Conservation (phyloP, 2,329 filamentous ascomycete genomes). For the Beauveria varroae region DNA sequence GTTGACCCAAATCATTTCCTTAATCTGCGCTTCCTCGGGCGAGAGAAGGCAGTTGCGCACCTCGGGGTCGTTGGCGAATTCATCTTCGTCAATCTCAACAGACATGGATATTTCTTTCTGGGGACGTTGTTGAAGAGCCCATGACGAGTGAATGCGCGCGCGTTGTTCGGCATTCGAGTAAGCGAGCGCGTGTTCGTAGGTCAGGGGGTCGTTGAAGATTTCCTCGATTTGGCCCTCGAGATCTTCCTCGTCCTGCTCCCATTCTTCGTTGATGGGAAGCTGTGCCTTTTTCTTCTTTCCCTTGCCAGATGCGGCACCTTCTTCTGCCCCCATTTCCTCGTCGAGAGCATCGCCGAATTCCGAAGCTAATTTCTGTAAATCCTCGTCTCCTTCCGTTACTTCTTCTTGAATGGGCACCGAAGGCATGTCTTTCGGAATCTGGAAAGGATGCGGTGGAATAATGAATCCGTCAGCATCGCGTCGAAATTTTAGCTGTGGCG, state of each 20-base stretch:
- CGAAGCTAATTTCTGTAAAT: constrained; percentile 33
- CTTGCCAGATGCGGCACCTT: constrained; percentile 16
- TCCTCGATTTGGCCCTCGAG: constrained; percentile 65
- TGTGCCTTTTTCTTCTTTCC: constrained; percentile 29
- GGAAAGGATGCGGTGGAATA: constrained; percentile 46
- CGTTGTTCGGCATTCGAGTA: constrained; percentile 52
- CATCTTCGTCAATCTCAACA: constrained; percentile 64
- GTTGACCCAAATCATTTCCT: constrained; percentile 90
- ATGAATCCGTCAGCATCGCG: constrained; percentile 62
- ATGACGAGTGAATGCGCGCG: constrained; percentile 45
- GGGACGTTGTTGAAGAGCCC: constrained; percentile 41
- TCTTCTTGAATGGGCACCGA: constrained; percentile 10
- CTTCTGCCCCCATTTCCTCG: constrained; percentile 20
- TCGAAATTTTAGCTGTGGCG: constrained; percentile 31
- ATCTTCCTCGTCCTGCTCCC: constrained; percentile 54
- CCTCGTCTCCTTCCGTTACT: constrained; percentile 14
- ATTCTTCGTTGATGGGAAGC: constrained; percentile 53
- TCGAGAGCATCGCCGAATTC: constrained; percentile 37
- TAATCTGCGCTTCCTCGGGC: constrained; percentile 67
- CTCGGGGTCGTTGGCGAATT: constrained; percentile 86
- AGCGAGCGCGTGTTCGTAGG: constrained; percentile 46
- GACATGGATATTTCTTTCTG: constrained; percentile 47
- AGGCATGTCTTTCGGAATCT: constrained; percentile 27
- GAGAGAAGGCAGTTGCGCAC: constrained; percentile 72
- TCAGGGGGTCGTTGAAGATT: constrained; percentile 57